A percentile compares a stretch with the other conserved stretches of the same genome.
Conservation (phyloP, 148 eudicot species). For the Heliamphora exappendiculata region DNA sequence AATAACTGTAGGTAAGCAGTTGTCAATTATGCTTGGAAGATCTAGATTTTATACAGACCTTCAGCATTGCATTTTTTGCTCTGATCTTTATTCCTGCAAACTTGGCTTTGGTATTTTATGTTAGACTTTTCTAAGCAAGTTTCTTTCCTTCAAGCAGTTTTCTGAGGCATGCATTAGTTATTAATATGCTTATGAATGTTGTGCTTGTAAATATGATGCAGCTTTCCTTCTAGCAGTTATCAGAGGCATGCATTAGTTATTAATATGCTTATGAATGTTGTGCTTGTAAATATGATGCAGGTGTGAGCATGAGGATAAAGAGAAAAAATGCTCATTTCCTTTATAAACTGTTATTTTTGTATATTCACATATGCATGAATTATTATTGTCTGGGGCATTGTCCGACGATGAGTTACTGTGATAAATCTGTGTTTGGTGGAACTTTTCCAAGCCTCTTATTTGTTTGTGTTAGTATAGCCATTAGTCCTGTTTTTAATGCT, state of each 20-base stretch:
- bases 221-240: not conserved
- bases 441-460: not conserved
- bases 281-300: not conserved
- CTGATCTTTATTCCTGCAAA: not conserved
- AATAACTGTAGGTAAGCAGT: slow-evolving; percentile 84
- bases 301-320: not conserved
- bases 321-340: not conserved
- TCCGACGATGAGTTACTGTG: not conserved
- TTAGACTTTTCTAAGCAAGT: not conserved
- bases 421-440: not conserved
- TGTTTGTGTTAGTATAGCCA: not conserved
- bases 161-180: not conserved
- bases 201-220: not conserved
- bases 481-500: not conserved
- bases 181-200: not conserved
- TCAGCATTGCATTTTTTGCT: not conserved
- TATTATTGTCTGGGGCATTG: not conserved
- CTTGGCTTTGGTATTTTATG: not conserved
- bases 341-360: not conserved
- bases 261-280: not conserved
- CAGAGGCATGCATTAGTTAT: not conserved
- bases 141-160: not conserved
- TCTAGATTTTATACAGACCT: not conserved
- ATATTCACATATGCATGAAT: not conserved
- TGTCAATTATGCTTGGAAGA: not conserved